These are phyloP conservation scores for Aspergillus taichungensis DNA, from an alignment of 495 filamentous ascomycete species.

Conservation along the genomic window DNA sequence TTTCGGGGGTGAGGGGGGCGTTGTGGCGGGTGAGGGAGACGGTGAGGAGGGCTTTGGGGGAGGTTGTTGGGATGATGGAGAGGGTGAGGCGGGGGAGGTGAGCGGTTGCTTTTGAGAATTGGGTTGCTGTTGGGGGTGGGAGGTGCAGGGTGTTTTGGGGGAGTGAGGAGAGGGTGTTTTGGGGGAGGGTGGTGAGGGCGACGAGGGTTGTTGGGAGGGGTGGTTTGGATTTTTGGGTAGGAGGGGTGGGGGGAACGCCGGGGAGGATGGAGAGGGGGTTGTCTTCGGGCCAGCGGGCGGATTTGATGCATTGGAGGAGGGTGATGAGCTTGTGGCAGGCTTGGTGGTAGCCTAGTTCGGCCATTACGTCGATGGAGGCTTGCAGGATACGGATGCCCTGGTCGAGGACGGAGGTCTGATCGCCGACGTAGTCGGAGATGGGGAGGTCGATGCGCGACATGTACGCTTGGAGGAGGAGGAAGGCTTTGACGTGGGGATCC, in stretches of 20 bases:
- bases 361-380: conserved; percentile 84
- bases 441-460: conserved; percentile 88
- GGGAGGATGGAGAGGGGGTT: conserved; percentile 72
- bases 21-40: conserved; percentile 62
- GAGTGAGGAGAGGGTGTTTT: conserved; percentile 15
- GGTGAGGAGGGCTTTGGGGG: conserved; percentile 52
- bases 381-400: conserved; percentile 92
- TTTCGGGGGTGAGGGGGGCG: conserved; percentile 48
- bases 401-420: conserved; percentile 82
- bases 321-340: conserved; percentile 71
- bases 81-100: conserved; percentile 63
- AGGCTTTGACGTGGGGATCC: conserved; percentile 98
- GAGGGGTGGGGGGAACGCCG: conserved; percentile 44
- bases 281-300: conserved; percentile 83
- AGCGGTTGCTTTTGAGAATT: conserved; percentile 48
- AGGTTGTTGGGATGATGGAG: conserved; percentile 50
- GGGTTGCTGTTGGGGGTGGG: conserved; percentile 7
- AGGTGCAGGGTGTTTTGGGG: conserved; percentile 20
- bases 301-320: conserved; percentile 86
- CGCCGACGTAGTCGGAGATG: conserved; percentile 94
- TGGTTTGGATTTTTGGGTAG: conserved; percentile 15
- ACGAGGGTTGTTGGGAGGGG: conserved; percentile 15
- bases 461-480: conserved; percentile 87
- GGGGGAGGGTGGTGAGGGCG: conserved; percentile 20
- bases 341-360: conserved; percentile 76